Base-by-base conservation (phyloP, 768 basidiomycete species). In the Heimioporus sp. region DNA sequence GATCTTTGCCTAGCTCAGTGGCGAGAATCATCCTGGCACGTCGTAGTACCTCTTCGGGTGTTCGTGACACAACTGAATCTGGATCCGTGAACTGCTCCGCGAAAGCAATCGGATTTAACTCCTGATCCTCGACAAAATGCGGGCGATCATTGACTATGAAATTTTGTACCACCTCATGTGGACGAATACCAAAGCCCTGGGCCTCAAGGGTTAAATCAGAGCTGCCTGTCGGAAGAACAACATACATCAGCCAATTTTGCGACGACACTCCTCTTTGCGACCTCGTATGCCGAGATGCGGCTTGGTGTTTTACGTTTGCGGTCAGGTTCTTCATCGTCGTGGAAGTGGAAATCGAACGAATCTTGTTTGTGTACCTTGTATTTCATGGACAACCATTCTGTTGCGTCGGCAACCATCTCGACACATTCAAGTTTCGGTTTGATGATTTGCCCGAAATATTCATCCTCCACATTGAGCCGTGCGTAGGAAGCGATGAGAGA, bases 1-100 rank as follows among this genome's bases (percentile, higher is more conserved):
- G 96, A 66, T 99, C 96, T 65, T 90, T 95, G 32, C 91, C 90
- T 16, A 98, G 79, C 66, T 98, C 97, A 0, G 90, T 92, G 7
- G 87, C 80, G 43, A 98, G 72, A 50, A 98, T 87, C 76, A 91
- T 80, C 43, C 90, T 82, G 10, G 92, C 90, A 32, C 81, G 81
- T 43, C 77, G 77, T 42, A 93, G 78, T 24, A 90, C 66, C 48
- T 91, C 87, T 49, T 90, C 85, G 1, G 85, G 72, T 10, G 80
- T 62, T 58, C 78, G 77, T 2, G 80, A 76, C 54, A 80, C 83
- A 38, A 65, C 34, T 6, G 81, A 80, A 62, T 88, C 85, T 2
- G 85, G 79, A 58, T 89, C 88, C 13, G 78, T 80, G 68, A 86
- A 98, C 59, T 91, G 89, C 62, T 96, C 92, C 8, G 95, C 96